A percentile compares a stretch with the other conserved stretches of the same genome.
These are phyloP conservation scores for Hypomyces rosellus DNA, from an alignment of 2,329 filamentous ascomycete genomes.

Conservation along the genomic window DNA sequence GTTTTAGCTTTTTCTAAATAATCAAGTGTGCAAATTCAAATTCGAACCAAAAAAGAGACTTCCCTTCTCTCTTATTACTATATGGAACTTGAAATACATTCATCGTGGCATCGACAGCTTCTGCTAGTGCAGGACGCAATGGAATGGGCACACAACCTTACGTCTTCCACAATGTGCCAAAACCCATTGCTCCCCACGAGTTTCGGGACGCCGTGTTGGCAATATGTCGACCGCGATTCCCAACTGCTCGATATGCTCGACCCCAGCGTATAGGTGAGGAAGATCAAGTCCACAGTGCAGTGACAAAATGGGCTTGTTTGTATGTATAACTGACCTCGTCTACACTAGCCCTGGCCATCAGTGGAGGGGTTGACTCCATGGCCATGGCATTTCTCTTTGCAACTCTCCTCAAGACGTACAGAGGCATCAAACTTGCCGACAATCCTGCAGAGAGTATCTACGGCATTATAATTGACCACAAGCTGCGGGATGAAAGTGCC, in stretches of 20 bases:
- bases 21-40: no score
- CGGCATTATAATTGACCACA: slow-evolving; percentile 52
- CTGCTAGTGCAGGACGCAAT: slow-evolving; percentile 15
- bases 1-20: background rate
- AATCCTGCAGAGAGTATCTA: slow-evolving; percentile 36
- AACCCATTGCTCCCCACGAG: slow-evolving; percentile 31
- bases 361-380: slow-evolving; percentile 97
- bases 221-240: slow-evolving; percentile 45
- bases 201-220: slow-evolving; percentile 44
- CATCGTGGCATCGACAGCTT: slow-evolving; percentile 8
- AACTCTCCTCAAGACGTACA: slow-evolving; percentile 31
- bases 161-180: slow-evolving; percentile 31
- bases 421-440: slow-evolving; percentile 36
- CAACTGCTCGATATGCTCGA: slow-evolving; percentile 27
- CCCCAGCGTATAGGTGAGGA: slow-evolving; percentile 38
- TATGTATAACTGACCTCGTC: background rate
- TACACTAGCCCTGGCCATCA: slow-evolving; percentile 65
- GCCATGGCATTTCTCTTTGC: slow-evolving; percentile 73
- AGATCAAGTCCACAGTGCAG: background rate
- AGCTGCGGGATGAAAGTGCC: slow-evolving; percentile 45
- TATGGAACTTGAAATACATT: background rate
- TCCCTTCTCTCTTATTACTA: background rate
- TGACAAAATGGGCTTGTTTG: background rate
- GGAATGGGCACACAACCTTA: slow-evolving; percentile 30
- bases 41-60: no score